A percentile compares a stretch with the other conserved stretches of the same genome.
Evolutionary conservation across 2,329 filamentous ascomycete genomes (phyloP).

Genomic region (Paraphaeosphaeria minitans): DNA sequence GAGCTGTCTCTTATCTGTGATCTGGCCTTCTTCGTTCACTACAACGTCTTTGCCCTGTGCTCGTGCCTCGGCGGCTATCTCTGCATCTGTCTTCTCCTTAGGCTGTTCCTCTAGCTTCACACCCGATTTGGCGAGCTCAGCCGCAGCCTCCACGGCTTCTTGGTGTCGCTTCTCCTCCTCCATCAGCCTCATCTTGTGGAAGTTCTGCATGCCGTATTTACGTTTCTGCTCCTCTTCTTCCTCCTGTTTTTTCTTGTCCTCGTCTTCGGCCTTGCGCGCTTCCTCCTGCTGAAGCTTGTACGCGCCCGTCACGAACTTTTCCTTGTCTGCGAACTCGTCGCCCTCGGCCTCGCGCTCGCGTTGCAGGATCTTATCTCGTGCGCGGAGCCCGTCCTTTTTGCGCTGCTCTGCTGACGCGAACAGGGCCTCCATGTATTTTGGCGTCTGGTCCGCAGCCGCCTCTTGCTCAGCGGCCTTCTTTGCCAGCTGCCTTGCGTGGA

Average conservation of each 20-base stretch:
- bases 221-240: constrained; percentile 69
- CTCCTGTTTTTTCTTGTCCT: constrained; percentile 70
- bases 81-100: constrained; percentile 62
- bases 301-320: constrained; percentile 83
- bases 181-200: constrained; percentile 76
- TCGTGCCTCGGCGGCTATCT: constrained; percentile 71
- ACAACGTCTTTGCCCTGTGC: constrained; percentile 67
- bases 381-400: constrained; percentile 77
- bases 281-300: constrained; percentile 84
- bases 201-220: constrained; percentile 74
- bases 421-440: constrained; percentile 79
- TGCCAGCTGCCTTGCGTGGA: constrained; percentile 63
- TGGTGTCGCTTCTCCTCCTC: constrained; percentile 72
- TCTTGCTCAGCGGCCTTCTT: constrained; percentile 60
- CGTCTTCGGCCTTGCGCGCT: constrained; percentile 70
- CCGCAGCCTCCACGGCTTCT: constrained; percentile 70
- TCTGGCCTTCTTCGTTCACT: constrained; percentile 81
- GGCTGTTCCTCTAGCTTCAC: constrained; percentile 45
- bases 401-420: constrained; percentile 75
- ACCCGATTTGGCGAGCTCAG: constrained; percentile 45
- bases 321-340: constrained; percentile 80
- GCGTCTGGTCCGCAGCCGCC: constrained; percentile 64
- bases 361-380: constrained; percentile 79
- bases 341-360: constrained; percentile 79
- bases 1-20: constrained; percentile 83